Evolutionary conservation across 2,329 filamentous ascomycete genomes (phyloP), one percentile per base, ranked within the genome.

Genomic region (Venturia pyrina): DNA sequence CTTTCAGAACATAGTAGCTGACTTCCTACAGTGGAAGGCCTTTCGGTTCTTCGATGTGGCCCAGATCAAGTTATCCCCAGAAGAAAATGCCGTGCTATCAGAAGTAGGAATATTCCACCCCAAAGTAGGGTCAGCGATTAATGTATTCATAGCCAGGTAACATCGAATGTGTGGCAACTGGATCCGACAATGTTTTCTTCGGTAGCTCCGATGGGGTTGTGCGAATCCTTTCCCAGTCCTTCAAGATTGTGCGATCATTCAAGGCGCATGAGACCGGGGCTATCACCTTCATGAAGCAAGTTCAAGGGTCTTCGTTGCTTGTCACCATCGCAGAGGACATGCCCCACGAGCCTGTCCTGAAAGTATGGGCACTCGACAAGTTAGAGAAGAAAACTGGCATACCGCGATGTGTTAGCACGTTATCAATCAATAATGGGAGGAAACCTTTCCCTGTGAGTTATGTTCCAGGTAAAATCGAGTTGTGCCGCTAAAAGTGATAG

Each of bases 31-130:
- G 93, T 98, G 95, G 93, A 97, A 97, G 89, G 88, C 89, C 71
- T 99, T 99, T 82, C 93, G 96, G 83, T 99, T 99, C 87, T 98
- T 99, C 85, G 91, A 97, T 79, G 91, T 96, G 77, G 87, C 87
- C 75, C 88, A 90, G 75, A 87, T 97, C 77, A 87, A 89, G 74
- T 83, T 93, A 72, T 85, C 83, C 71, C 89, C 96, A 76, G 88
- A 89, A 73, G 91, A 96, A 75, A 89, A 87, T 75, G 86, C 87
- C 71, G 84, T 87, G 73, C 83, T 92, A 74, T 89, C 96, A 80
- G 89, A 93, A 77, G 89, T 90, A 84, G 86, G 85, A 66, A 37
- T 3, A 21, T 11, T 10, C 8, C 37, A 50, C 10, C 17, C 65
- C 53, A 46, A 65, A 64, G 60, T 64, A 64, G 56, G 32, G 46